Evolutionary conservation across 2,329 filamentous ascomycete genomes (phyloP).

Genomic region (Exophiala sp.): DNA sequence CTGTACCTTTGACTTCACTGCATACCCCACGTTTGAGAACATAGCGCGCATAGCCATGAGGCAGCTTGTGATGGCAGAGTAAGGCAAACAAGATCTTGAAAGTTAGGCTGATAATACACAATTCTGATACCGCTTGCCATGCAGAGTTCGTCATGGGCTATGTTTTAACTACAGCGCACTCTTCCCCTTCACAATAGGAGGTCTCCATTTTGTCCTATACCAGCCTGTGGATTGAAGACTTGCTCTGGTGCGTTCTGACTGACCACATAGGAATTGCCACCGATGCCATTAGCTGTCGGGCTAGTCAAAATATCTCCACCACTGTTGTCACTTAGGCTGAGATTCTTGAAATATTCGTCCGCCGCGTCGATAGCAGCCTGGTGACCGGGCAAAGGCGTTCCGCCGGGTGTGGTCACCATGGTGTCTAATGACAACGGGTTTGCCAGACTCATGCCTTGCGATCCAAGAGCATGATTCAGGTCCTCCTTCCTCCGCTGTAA

Average conservation of each 20-base stretch:
- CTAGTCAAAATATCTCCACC: conserved; percentile 50
- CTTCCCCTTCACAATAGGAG: conserved; percentile 16
- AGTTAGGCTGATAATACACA: no score
- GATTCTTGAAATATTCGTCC: conserved; percentile 81
- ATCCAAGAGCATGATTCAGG: conserved; percentile 36
- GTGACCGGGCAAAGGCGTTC: conserved; percentile 40
- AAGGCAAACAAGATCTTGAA: no score
- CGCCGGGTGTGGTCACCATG: conserved; percentile 28
- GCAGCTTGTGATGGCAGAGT: no score
- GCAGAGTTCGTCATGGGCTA: neutral
- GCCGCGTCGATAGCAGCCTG: conserved; percentile 76
- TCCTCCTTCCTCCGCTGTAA: conserved; percentile 67
- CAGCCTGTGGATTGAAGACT: conserved; percentile 65
- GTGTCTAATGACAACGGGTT: conserved; percentile 28
- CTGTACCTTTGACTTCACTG: neutral
- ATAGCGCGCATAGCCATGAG: neutral
- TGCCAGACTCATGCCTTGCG: conserved; percentile 24
- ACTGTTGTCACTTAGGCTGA: conserved; percentile 65
- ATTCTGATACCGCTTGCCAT: neutral
- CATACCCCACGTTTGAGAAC: neutral
- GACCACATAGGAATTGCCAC: conserved; percentile 60
- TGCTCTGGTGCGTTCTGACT: conserved; percentile 78
- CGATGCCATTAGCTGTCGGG: conserved; percentile 26
- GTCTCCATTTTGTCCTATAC: conserved; percentile 46
- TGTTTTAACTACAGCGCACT: neutral